Base-by-base conservation (phyloP, 2,329 filamentous ascomycete genomes). In the Colletotrichum graminicola region DNA sequence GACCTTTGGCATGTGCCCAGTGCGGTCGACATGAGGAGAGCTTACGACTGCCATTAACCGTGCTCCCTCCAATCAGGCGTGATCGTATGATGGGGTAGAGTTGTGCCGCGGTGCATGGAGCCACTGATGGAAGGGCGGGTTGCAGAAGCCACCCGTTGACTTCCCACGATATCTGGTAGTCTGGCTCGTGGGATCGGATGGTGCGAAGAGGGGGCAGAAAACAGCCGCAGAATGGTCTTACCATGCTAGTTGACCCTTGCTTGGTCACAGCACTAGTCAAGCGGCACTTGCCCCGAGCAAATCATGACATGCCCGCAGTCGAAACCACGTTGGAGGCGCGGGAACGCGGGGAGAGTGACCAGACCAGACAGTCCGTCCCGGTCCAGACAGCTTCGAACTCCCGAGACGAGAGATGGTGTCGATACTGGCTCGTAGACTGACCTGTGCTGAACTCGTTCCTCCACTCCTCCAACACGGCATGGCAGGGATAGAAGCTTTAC, bases 401-500 rank as follows among this genome's bases (percentile, higher is more conserved):
- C 32, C 26, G 12, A 45, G 26, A 63, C 23, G n/a, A 18, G 61
- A 36, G 26, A 41, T 56, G 65, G 52, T 57, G 23, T 8, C 41
- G 52, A 23, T 14, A 43, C 26, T 41, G 39, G 45, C n/a, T 41
- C 21, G 29, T 26, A n/a, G 49, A 11, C 45, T 47, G 67, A 45
- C 41, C 16, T 21, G 41, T 21, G 60, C 47, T n/a, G 41, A n/a
- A 12, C 59, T 60, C 29, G 69, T 67, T 51, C n/a, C 41, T 23
- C 56, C 32, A 60, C 34, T 18, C 47, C 21, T 59, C 43, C 45
- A 67, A 32, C n/a, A 41, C n/a, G 63, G 56, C 47, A 67, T 47
- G 47, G 65, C 65, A 71, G 69, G 69, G 69, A 69, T 71, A 23
- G 32, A 26, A 47, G 54, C 47, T 68, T 60, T 71, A 54, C 68